Percentiles rank a stretch among this genome's conserved stretches.
phyloP scores from a whole-genome alignment of 768 basidiomycete genomes.

The Naematelia encephala region DNA sequence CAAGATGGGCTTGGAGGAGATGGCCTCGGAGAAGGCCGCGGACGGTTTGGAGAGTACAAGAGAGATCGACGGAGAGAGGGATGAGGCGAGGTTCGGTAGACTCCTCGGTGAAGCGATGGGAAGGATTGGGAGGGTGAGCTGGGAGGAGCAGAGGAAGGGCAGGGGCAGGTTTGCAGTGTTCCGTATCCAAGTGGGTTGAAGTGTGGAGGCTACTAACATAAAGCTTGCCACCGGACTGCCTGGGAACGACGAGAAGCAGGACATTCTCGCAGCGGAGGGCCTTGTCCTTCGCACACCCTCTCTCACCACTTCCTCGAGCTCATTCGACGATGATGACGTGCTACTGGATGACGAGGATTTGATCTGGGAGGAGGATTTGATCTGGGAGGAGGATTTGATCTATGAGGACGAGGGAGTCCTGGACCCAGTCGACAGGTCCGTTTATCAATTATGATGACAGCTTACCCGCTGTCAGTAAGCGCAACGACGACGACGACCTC shows the following conservation, averaged over 20 bases:
- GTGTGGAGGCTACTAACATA: no score
- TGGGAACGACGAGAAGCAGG: no score
- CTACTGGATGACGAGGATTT: slow-evolving; percentile 1
- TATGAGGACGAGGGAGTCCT: no score
- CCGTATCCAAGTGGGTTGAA: slow-evolving; percentile 15
- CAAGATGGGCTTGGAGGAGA: neutral
- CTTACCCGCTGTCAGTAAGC: neutral
- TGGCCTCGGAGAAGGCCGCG: neutral
- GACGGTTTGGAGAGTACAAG: no score
- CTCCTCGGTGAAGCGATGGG: slow-evolving; percentile 20
- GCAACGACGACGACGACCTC: neutral
- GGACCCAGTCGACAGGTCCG: no score
- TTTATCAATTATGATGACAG: no score
- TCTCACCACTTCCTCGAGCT: slow-evolving; percentile 1
- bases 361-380: neutral
- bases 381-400: neutral
- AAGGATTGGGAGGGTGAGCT: slow-evolving; percentile 20
- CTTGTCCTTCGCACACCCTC: no score
- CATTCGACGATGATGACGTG: slow-evolving; percentile 6
- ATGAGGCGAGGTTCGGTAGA: slow-evolving; percentile 13
- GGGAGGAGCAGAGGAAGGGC: slow-evolving; percentile 10
- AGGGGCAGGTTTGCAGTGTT: slow-evolving; percentile 15
- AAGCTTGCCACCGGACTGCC: no score
- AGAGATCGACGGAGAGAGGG: neutral
- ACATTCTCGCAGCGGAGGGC: no score